A percentile compares a stretch with the other conserved stretches of the same genome.
phyloP scores from a whole-genome alignment of 225 moss, liverwort and hornwort genomes.

The Lunularia cruciata region DNA sequence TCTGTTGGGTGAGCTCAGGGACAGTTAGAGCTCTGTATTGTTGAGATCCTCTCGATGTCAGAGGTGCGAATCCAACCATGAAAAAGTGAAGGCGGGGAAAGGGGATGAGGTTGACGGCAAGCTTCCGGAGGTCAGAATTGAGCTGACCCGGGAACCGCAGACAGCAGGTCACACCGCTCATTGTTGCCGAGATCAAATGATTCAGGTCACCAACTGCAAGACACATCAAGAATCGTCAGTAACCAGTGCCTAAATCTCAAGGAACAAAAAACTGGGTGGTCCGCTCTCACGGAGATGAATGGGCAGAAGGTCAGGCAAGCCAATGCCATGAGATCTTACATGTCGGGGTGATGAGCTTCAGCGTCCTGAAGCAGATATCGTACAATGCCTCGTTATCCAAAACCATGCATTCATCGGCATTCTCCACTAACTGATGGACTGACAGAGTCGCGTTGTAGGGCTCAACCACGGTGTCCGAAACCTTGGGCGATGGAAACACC shows the following conservation, averaged over 20 bases:
- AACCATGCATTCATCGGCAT: constrained; percentile 51
- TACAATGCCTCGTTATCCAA: constrained; percentile 47
- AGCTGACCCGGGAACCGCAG: constrained; percentile 49
- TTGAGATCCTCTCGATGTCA: constrained; percentile 49
- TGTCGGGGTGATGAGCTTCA: constrained; percentile 47
- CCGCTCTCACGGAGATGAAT: neutral
- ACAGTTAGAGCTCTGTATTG: constrained; percentile 48
- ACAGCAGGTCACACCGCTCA: constrained; percentile 52
- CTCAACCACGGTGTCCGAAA: constrained; percentile 48
- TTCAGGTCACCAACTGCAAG: constrained; percentile 47
- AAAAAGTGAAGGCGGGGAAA: constrained; percentile 51
- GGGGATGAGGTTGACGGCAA: constrained; percentile 47
- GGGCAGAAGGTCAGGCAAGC: neutral
- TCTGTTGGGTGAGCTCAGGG: constrained; percentile 49
- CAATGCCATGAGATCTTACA: constrained; percentile 13
- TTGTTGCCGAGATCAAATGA: constrained; percentile 48
- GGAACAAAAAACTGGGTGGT: neutral
- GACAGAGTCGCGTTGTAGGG: constrained; percentile 49
- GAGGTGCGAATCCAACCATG: constrained; percentile 49
- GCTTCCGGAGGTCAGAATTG: constrained; percentile 49
- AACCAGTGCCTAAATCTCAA: no score
- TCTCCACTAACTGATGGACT: constrained; percentile 47
- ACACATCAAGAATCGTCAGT: no score
- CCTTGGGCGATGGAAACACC: constrained; percentile 47
- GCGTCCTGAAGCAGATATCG: constrained; percentile 46